Conservation (phyloP, 768 basidiomycete species). For the Termitomyces sp. region DNA sequence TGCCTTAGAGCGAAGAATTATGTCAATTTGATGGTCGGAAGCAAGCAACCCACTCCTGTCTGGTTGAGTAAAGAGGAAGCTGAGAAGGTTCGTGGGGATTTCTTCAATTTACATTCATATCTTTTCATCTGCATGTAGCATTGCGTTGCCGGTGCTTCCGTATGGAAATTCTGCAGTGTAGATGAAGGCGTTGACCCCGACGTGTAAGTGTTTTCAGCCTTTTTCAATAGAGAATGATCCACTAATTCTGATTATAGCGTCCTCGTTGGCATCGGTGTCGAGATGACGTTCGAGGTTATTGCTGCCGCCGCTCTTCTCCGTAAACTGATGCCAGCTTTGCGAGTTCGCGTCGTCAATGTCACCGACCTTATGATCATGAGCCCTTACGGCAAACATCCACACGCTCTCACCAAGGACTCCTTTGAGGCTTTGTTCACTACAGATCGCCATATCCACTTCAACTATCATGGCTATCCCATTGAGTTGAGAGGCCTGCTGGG, state of each 20-base stretch:
- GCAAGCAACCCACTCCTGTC: constrained; percentile 77
- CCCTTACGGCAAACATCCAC: constrained; percentile 66
- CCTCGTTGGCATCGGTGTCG: constrained; percentile 82
- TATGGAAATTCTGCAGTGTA: constrained; percentile 80
- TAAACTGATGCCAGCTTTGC: constrained; percentile 60
- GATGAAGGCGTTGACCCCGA: constrained; percentile 70
- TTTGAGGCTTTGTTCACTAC: constrained; percentile 71
- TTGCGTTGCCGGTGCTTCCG: constrained; percentile 81
- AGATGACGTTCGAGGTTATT: constrained; percentile 85
- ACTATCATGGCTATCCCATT: constrained; percentile 80
- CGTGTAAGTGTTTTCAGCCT: constrained; percentile 39
- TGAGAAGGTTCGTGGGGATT: constrained; percentile 38
- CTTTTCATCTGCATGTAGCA: constrained; percentile 35
- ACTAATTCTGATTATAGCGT: constrained; percentile 40
- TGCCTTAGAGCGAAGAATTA: constrained; percentile 83
- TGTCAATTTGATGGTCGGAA: constrained; percentile 83
- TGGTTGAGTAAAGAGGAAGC: constrained; percentile 78
- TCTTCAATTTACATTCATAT: not conserved
- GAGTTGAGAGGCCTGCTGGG: constrained; percentile 65
- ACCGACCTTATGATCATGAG: constrained; percentile 85
- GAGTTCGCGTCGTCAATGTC: constrained; percentile 85
- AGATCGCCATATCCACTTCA: constrained; percentile 67
- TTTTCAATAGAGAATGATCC: not conserved
- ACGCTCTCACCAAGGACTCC: constrained; percentile 53
- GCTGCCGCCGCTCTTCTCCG: constrained; percentile 79